Conservation (phyloP, 2,329 filamentous ascomycete species). For the Calonectria hawksworthii region DNA sequence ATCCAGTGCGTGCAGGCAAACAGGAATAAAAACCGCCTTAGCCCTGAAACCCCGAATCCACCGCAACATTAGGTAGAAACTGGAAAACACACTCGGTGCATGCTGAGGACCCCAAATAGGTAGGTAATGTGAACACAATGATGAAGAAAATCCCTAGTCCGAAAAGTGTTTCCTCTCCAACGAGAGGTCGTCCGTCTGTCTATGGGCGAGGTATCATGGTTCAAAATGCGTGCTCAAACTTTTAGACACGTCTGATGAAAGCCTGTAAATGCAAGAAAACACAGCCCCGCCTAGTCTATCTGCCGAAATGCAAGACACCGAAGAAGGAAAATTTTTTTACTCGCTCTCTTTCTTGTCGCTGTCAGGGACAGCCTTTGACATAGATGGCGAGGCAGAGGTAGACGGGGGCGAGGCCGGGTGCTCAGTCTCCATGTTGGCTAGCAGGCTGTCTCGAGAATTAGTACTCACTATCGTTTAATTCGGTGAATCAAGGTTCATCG, state of each 20-base stretch:
- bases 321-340: slow-evolving; percentile 50
- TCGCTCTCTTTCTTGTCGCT: slow-evolving; percentile 68
- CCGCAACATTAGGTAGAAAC: slow-evolving; percentile 48
- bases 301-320: slow-evolving; percentile 62
- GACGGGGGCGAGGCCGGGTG: slow-evolving; percentile 79
- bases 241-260: slow-evolving; percentile 62
- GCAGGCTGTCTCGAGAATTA: slow-evolving; percentile 57
- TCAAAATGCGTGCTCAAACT: slow-evolving; percentile 61
- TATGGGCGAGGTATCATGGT: slow-evolving; percentile 67
- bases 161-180: slow-evolving; percentile 48
- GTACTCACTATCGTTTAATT: not conserved
- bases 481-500: not conserved
- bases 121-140: slow-evolving; percentile 48
- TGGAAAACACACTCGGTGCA: slow-evolving; percentile 44
- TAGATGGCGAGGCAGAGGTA: slow-evolving; percentile 74
- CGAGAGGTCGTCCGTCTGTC: slow-evolving; percentile 56
- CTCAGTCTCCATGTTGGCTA: slow-evolving; percentile 73
- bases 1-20: slow-evolving; percentile 40
- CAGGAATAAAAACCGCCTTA: slow-evolving; percentile 31
- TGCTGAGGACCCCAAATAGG: slow-evolving; percentile 43
- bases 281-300: slow-evolving; percentile 65
- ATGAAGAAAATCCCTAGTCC: slow-evolving; percentile 48
- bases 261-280: slow-evolving; percentile 64
- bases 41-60: slow-evolving; percentile 41
- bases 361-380: slow-evolving; percentile 73